Evolutionary conservation across 352 stramenopile species (phyloP).

Genomic region (Pythium grandisporangium): DNA sequence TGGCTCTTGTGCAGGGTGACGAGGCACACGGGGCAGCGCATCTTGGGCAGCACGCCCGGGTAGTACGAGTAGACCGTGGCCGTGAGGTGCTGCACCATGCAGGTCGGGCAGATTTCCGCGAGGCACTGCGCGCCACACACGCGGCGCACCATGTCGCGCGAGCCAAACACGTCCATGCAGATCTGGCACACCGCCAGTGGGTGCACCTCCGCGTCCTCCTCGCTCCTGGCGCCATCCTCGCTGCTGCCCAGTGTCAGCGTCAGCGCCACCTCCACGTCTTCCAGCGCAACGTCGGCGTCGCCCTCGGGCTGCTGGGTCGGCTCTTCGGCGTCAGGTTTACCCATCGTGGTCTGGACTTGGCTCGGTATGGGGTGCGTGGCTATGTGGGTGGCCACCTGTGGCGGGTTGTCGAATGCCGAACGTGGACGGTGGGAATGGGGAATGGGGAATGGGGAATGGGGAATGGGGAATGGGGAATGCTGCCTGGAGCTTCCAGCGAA

Average conservation of each 20-base stretch:
- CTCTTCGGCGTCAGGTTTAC: not conserved
- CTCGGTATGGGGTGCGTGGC: not conserved
- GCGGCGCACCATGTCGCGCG: slow-evolving; percentile 17
- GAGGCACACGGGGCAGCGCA: slow-evolving; percentile 54
- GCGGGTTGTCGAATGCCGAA: not conserved
- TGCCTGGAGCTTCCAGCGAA: not conserved
- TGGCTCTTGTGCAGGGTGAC: slow-evolving; percentile 37
- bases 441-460: not conserved
- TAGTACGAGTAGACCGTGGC: slow-evolving; percentile 52
- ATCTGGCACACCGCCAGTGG: slow-evolving; percentile 39
- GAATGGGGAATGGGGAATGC: not conserved
- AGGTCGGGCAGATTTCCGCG: slow-evolving; percentile 27
- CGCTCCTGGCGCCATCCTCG: not conserved
- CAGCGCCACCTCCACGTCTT: slow-evolving; percentile 5
- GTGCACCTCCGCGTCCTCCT: slow-evolving; percentile 8
- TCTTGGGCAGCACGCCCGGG: slow-evolving; percentile 47
- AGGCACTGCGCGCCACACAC: slow-evolving; percentile 30
- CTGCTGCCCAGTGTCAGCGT: slow-evolving; percentile 4
- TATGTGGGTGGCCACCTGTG: not conserved
- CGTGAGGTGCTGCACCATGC: slow-evolving; percentile 39
- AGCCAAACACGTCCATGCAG: slow-evolving; percentile 37
- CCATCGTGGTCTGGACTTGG: not conserved
- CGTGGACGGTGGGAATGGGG: too few species aligned
- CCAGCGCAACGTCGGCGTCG: slow-evolving; percentile 1
- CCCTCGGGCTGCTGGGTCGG: slow-evolving; percentile 4